phyloP scores from a whole-genome alignment of 73 alveolate genomes.

The Tetrahymena borealis region DNA sequence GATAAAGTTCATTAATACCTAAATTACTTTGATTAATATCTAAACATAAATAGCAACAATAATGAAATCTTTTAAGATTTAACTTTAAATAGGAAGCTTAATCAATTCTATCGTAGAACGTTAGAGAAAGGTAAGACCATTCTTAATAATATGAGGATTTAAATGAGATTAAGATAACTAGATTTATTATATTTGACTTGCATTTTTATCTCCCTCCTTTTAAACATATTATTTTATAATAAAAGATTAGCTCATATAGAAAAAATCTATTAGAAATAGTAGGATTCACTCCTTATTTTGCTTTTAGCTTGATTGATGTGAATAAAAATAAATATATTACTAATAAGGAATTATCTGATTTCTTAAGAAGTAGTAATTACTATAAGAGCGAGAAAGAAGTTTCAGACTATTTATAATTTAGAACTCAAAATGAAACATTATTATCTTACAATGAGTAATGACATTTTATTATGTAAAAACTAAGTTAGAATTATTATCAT shows the following conservation, averaged over 20 bases:
- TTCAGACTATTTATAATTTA: neutral
- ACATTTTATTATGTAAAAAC: neutral
- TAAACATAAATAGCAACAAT: no score
- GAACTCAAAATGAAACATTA: neutral
- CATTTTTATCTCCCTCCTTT: neutral
- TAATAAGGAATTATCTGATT: neutral
- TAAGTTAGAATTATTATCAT: neutral
- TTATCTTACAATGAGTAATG: neutral
- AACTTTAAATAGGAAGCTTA: neutral
- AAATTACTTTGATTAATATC: no score
- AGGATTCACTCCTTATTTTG: neutral
- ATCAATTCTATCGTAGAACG: neutral
- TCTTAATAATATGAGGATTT: no score
- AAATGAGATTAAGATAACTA: neutral
- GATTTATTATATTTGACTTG: neutral
- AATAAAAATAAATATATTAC: neutral
- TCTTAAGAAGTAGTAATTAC: neutral
- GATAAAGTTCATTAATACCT: neutral
- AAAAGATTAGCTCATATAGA: neutral
- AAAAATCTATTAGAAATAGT: neutral
- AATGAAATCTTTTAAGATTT: neutral
- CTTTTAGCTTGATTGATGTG: neutral
- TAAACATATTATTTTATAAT: neutral
- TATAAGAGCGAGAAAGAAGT: neutral
- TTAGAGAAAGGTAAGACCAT: neutral